A percentile compares a stretch with the other conserved stretches of the same genome.
Evolutionary conservation across 2,329 filamentous ascomycete species (phyloP).

Genomic region (Allantophomopsis lycopodina): DNA sequence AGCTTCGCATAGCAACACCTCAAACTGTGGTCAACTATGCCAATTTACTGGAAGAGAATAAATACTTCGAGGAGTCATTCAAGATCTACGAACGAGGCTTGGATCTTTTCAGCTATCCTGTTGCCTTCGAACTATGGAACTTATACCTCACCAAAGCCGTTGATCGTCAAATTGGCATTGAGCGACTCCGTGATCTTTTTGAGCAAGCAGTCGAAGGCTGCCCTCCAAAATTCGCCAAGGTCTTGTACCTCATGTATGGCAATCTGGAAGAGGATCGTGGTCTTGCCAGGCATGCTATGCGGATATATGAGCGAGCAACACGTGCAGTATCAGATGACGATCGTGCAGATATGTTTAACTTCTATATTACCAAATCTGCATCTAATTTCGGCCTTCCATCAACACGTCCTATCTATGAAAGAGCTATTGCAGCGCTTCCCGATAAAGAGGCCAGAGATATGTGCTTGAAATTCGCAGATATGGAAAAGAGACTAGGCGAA

Average conservation of each 20-base stretch:
- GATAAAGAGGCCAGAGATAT: conserved; percentile 91
- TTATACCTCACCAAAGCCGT: conserved; percentile 95
- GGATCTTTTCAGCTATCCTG: conserved; percentile 96
- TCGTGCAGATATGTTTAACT: conserved; percentile 94
- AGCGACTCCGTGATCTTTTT: conserved; percentile 85
- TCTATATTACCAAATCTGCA: conserved; percentile 97
- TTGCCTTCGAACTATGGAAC: conserved; percentile 98
- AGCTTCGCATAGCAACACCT: conserved; percentile 91
- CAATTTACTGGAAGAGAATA: conserved; percentile 84
- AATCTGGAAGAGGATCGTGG: conserved; percentile 93
- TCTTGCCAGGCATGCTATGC: conserved; percentile 91
- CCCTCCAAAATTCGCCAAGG: conserved; percentile 90
- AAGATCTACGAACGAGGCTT: conserved; percentile 93
- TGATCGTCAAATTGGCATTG: conserved; percentile 89
- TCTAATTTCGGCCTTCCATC: conserved; percentile 96
- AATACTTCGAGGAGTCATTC: conserved; percentile 95
- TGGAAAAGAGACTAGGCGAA: conserved; percentile 83
- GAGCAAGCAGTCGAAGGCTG: conserved; percentile 94
- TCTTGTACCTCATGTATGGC: conserved; percentile 95
- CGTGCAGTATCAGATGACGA: conserved; percentile 91
- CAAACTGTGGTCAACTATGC: conserved; percentile 98
- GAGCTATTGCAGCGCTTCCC: conserved; percentile 84
- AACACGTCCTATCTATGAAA: conserved; percentile 89
- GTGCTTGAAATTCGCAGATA: conserved; percentile 97
- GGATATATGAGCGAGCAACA: conserved; percentile 95